phyloP scores from a whole-genome alignment of 2,329 filamentous ascomycete species.

The Penicillium vulpinum region DNA sequence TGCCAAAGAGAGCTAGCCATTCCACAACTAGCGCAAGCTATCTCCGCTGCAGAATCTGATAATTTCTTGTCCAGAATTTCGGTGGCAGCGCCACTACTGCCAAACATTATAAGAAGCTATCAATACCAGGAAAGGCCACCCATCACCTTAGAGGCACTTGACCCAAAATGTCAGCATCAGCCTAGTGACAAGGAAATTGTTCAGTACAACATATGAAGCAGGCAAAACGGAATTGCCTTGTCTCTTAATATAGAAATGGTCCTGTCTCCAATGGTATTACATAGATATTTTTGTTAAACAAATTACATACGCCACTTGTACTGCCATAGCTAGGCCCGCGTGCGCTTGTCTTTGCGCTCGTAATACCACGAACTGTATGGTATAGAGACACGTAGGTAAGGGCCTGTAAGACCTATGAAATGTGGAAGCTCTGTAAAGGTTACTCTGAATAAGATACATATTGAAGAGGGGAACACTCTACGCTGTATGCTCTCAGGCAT shows the following conservation, averaged over 20 bases:
- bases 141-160: no score
- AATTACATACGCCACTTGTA: neutral
- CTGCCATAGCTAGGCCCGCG: neutral
- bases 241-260: neutral
- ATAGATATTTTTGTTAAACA: neutral
- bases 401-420: neutral
- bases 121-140: no score
- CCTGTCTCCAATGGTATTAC: no score
- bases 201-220: neutral
- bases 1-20: neutral
- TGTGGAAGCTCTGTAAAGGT: no score
- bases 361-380: neutral
- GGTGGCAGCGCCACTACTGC: neutral
- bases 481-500: no score
- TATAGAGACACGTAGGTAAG: neutral
- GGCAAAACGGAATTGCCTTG: neutral
- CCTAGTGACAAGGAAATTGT: no score
- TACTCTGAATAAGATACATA: no score
- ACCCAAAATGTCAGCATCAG: no score
- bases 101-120: neutral
- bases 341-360: neutral
- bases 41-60: neutral
- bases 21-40: no score
- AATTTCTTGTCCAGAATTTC: neutral
- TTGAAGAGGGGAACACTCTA: no score